These are phyloP conservation scores for Scytalidium sp. DNA, from an alignment of 2,329 filamentous ascomycete genomes.

Conservation along the genomic window DNA sequence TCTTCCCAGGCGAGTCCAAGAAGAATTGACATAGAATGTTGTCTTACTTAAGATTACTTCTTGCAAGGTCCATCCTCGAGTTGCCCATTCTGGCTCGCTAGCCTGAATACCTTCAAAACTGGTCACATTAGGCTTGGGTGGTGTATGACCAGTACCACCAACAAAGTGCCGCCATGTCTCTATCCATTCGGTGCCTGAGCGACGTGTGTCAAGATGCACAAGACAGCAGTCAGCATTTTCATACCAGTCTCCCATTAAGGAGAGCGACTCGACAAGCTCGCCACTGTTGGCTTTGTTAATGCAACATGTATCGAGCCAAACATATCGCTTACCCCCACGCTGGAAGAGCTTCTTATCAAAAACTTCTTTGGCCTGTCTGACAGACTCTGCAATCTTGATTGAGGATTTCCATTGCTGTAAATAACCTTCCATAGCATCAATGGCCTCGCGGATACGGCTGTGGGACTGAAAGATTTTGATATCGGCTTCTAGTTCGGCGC, in stretches of 20 bases:
- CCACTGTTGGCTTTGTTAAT: constrained; percentile 28
- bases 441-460: constrained; percentile 20
- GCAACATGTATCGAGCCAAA: constrained; percentile 32
- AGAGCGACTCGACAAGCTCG: constrained; percentile 28
- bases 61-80: constrained; percentile 30
- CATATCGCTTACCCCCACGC: constrained; percentile 22
- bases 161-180: constrained; percentile 19
- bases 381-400: constrained; percentile 24
- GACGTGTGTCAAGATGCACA: constrained; percentile 23
- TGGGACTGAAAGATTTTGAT: constrained; percentile 19
- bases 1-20: constrained; percentile 25
- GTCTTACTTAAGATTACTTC: constrained; percentile 32
- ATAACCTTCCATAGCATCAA: constrained; percentile 20
- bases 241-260: constrained; percentile 32
- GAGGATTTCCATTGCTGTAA: constrained; percentile 24
- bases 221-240: constrained; percentile 28
- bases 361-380: constrained; percentile 21
- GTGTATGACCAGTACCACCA: neutral
- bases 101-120: constrained; percentile 16
- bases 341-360: constrained; percentile 25
- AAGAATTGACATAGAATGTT: constrained; percentile 31
- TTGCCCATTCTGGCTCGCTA: constrained; percentile 23
- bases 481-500: neutral
- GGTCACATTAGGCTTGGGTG: constrained; percentile 13
- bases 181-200: constrained; percentile 18